These are phyloP conservation scores for Trichophyton schoenleinii DNA, from an alignment of 2,329 filamentous ascomycete species.

Conservation along the genomic window DNA sequence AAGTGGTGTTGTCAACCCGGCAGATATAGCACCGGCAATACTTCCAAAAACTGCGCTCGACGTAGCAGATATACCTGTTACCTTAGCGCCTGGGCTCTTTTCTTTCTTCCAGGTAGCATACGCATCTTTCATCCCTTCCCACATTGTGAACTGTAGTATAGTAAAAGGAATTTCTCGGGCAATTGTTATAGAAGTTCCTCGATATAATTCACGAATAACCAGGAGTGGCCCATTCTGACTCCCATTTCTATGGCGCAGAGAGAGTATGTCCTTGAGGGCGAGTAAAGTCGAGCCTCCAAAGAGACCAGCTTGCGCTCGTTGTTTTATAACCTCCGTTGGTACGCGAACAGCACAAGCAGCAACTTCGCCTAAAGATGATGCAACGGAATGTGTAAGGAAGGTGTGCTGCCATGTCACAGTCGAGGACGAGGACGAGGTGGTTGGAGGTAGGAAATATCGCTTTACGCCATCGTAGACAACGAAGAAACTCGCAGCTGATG, in stretches of 20 bases:
- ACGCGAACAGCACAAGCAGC: slow-evolving; percentile 87
- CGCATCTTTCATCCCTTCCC: slow-evolving; percentile 72
- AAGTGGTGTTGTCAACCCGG: slow-evolving; percentile 77
- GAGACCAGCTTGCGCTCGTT: slow-evolving; percentile 80
- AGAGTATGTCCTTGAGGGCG: slow-evolving; percentile 59
- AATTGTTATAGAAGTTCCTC: slow-evolving; percentile 84
- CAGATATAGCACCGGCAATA: slow-evolving; percentile 70
- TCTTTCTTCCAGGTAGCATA: slow-evolving; percentile 28
- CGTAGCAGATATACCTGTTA: slow-evolving; percentile 46
- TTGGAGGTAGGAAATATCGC: slow-evolving; percentile 33
- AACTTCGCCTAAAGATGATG: slow-evolving; percentile 75
- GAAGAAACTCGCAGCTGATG: slow-evolving; percentile 94
- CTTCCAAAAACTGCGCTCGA: slow-evolving; percentile 82
- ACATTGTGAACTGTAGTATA: slow-evolving; percentile 91
- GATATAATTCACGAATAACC: slow-evolving; percentile 75
- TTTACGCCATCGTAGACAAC: slow-evolving; percentile 79
- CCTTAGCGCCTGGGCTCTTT: slow-evolving; percentile 15
- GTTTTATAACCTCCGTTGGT: slow-evolving; percentile 93
- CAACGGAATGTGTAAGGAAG: slow-evolving; percentile 59
- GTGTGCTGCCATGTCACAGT: slow-evolving; percentile 25
- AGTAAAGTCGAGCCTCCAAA: slow-evolving; percentile 57
- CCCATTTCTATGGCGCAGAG: slow-evolving; percentile 28
- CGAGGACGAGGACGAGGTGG: slow-evolving; percentile 15
- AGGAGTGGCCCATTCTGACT: slow-evolving; percentile 24
- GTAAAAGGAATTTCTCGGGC: slow-evolving; percentile 96